Conservation (phyloP, 2,329 filamentous ascomycete species). For the Penicillium nordicum region DNA sequence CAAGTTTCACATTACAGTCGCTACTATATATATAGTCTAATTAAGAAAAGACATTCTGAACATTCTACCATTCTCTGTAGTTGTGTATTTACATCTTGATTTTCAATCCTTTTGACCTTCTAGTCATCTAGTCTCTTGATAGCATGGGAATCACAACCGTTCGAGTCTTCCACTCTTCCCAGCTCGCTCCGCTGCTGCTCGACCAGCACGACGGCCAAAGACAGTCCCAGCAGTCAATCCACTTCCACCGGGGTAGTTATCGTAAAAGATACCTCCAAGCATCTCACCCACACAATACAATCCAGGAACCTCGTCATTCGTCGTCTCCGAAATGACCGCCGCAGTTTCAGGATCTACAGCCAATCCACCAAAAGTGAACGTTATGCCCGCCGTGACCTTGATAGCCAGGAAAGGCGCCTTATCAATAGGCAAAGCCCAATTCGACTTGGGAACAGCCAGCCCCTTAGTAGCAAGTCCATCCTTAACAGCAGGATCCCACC, state of each 20-base stretch:
- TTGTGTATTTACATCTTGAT: neutral
- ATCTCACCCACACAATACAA: constrained; percentile 64
- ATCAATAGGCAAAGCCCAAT: constrained; percentile 62
- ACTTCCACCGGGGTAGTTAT: constrained; percentile 62
- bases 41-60: constrained; percentile 15
- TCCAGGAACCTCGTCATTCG: constrained; percentile 49
- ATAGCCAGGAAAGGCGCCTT: constrained; percentile 60
- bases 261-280: constrained; percentile 62
- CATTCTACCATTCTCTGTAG: neutral
- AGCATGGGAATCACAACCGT: neutral
- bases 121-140: neutral
- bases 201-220: constrained; percentile 47
- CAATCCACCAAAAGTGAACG: constrained; percentile 66
- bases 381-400: constrained; percentile 63
- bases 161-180: neutral
- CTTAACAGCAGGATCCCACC: constrained; percentile 59
- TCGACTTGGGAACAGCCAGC: constrained; percentile 57
- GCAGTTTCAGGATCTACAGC: constrained; percentile 54
- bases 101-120: neutral
- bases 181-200: constrained; percentile 19
- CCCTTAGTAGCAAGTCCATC: constrained; percentile 50
- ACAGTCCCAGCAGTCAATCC: constrained; percentile 60
- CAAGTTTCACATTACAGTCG: constrained; percentile 16
- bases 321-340: constrained; percentile 49
- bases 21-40: constrained; percentile 25